Evolutionary conservation across 305 asterid species (phyloP), one percentile per base, ranked within the genome.

Genomic region (Solanum chacoense): DNA sequence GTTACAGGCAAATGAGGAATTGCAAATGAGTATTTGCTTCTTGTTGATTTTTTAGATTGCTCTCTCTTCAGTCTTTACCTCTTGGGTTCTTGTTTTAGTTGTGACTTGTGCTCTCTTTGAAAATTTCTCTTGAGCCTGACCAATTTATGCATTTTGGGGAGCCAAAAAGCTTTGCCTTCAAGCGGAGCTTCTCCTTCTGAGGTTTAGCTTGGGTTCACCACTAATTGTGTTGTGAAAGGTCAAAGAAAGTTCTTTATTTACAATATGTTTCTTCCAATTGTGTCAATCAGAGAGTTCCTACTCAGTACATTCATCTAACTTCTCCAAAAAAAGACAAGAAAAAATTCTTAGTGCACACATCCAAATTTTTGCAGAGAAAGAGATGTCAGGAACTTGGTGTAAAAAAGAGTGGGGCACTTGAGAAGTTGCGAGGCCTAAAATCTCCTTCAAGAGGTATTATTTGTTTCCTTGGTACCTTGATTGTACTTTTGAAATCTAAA

Each of bases 311-410:
- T 55, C 75, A 84, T 32, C 50, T 84, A 32, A 55, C 73, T 59
- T 84, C 4, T 50, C 72, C 71, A 29, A 18, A 81, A 55, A 22
- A 31, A 11, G 9, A 24, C 16, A 7, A 31, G 16, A 32, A 32
- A 59, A 59, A 59, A 55, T 45, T 72, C 34, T 55, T n/a, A 84
- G 50, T 59, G 71, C 65, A 34, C 85, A 75, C 79, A 77, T 87
- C 84, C 26, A 84, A 36, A 55, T 88, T 88, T 74, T 22, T 91
- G 91, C 93, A 94, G 97, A 92, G 84, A 91, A 93, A 93, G 88
- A 94, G 88, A 90, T 93, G 89, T 86, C 89, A 90, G 83, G 90
- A 93, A 90, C 40, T 34, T 86, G 92, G 91, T 91, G 63, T 89
- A 90, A 76, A 74, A 76, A 85, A 88, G 89, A 85, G 29, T 38